These are phyloP conservation scores for Phytophthora pisi DNA, from an alignment of 352 stramenopile genomes.

Conservation along the genomic window DNA sequence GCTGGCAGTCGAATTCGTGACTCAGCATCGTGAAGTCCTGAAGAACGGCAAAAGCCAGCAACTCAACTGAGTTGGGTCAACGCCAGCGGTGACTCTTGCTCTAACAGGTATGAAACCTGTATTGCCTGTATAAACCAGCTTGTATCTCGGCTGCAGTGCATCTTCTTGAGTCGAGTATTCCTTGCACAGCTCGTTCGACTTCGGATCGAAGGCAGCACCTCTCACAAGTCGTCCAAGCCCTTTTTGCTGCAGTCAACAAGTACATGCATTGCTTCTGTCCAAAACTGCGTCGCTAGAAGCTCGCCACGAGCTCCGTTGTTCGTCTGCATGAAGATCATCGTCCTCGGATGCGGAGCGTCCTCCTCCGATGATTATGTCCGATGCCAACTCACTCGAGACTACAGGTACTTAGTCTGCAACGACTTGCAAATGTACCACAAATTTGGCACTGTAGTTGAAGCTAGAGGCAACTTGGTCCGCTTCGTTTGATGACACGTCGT, in stretches of 20 bases:
- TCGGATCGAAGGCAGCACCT: not conserved
- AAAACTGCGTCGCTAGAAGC: slow-evolving; percentile 3
- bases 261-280: slow-evolving; percentile 6
- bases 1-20: slow-evolving; percentile 1
- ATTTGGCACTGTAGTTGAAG: not conserved
- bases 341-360: not conserved
- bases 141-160: not conserved
- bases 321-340: not conserved
- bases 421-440: not conserved
- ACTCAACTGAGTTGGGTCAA: not conserved
- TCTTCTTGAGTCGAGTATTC: not conserved
- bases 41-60: not conserved
- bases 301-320: not conserved
- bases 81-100: not conserved
- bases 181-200: not conserved
- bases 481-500: not conserved
- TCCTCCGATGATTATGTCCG: not conserved
- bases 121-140: not conserved
- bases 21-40: not conserved
- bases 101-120: not conserved
- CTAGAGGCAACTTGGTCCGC: not conserved
- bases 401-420: not conserved
- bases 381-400: not conserved
- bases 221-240: not conserved
- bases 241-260: not conserved